phyloP scores from a whole-genome alignment of 2,329 filamentous ascomycete genomes.

The Microascus cirrosus region DNA sequence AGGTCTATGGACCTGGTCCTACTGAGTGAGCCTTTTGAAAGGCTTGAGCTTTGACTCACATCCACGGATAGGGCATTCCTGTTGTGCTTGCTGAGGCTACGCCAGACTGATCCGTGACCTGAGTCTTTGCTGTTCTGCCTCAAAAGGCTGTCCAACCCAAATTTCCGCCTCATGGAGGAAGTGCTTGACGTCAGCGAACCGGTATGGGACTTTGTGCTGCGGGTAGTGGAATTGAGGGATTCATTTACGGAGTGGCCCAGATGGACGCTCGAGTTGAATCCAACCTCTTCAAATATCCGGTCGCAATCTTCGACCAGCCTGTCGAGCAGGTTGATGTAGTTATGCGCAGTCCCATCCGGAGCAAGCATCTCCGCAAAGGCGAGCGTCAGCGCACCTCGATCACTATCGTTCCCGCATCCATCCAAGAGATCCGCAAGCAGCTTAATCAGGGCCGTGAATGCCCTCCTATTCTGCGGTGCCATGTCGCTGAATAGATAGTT shows the following conservation, averaged over 20 bases:
- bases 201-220: conserved; percentile 48
- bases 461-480: conserved; percentile 60
- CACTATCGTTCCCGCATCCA: conserved; percentile 82
- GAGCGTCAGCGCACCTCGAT: conserved; percentile 76
- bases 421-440: conserved; percentile 80
- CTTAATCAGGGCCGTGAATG: conserved; percentile 74
- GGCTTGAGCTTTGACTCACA: conserved; percentile 48
- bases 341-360: conserved; percentile 61
- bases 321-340: conserved; percentile 83
- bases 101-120: conserved; percentile 70
- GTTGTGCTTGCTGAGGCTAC: conserved; percentile 76
- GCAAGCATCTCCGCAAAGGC: conserved; percentile 84
- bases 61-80: conserved; percentile 32
- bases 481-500: conserved; percentile 53
- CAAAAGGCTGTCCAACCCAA: conserved; percentile 66
- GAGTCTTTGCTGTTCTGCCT: conserved; percentile 69
- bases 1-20: conserved; percentile 72
- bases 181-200: conserved; percentile 77
- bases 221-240: conserved; percentile 43
- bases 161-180: conserved; percentile 74
- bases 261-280: conserved; percentile 23
- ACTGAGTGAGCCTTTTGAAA: conserved; percentile 55
- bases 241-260: conserved; percentile 38
- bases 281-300: conserved; percentile 63
- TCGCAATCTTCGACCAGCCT: conserved; percentile 84